Evolutionary conservation across 106 monocot species (phyloP).

Genomic region (Alisma plantagoaquatica): DNA sequence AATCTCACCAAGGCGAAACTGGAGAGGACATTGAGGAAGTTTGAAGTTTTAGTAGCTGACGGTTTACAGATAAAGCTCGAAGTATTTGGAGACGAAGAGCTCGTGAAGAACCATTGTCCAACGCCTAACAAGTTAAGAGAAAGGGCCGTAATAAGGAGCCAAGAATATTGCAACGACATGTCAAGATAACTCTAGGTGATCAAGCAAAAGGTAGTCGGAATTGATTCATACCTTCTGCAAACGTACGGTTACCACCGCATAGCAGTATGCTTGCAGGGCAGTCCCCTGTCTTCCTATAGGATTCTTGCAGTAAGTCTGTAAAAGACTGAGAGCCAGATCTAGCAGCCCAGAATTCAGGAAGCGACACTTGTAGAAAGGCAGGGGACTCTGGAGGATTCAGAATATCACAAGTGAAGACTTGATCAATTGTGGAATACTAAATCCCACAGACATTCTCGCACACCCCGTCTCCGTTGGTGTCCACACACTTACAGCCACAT

Average conservation of each 20-base stretch:
- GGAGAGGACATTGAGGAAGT: too few relatives aligned
- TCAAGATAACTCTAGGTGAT: too few relatives aligned
- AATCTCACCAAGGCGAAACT: too few relatives aligned
- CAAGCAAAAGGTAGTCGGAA: too few relatives aligned
- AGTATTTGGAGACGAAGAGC: too few relatives aligned
- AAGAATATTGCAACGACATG: too few relatives aligned
- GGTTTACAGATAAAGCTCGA: too few relatives aligned
- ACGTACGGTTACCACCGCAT: conserved; percentile 22
- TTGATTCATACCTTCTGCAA: conserved; percentile 38
- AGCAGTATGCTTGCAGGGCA: conserved; percentile 24
- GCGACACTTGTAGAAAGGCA: conserved; percentile 34
- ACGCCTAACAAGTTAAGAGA: too few relatives aligned
- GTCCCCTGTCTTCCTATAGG: conserved; percentile 7
- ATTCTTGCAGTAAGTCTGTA: conserved; percentile 3
- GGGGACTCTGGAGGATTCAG: conserved; percentile 26
- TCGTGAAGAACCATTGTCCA: too few relatives aligned
- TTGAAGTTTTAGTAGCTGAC: too few relatives aligned
- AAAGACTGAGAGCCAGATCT: background rate
- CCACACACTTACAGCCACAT: too few relatives aligned
- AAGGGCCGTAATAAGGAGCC: too few relatives aligned
- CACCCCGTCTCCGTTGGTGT: conserved; percentile 3
- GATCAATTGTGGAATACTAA: conserved; percentile 13
- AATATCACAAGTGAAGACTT: conserved; percentile 17
- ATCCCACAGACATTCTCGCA: conserved; percentile 15
- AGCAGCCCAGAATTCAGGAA: conserved; percentile 11